Base-by-base conservation (phyloP, 495 filamentous ascomycete species). In the Cladorrhinum samala region DNA sequence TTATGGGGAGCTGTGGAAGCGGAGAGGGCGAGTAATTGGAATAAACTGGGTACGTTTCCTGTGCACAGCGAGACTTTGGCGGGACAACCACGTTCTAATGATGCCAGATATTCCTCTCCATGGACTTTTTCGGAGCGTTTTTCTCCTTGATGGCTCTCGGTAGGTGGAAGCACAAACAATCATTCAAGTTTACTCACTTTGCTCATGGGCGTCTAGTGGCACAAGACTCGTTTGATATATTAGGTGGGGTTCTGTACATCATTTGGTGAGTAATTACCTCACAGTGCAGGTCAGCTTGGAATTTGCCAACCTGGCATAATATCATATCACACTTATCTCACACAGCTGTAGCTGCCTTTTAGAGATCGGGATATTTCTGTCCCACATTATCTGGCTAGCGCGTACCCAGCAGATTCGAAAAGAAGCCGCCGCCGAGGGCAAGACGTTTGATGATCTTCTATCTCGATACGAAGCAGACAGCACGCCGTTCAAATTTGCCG, bases 131-230 rank as follows among this genome's bases (percentile, higher is more conserved):
- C 0, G 88, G 88, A 0, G 88, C 86, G 0, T 76, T 90, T 54
- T 89, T 91, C 65, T 88, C 85, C 0, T 73, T 89, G 3, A 79
- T 89, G 71, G 84, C 85, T 2, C 70, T 91, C 9, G 83, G 82
- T 80, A 71, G 24, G 73, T 33, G 6, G 7, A 24, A 0, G n/a
- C 14, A 2, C 25, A 9, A 1, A 33, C 3, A n/a, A 46, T 0
- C 3, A 9, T 43, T 16, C 19, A 9, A 5, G 27, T 5, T 38
- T 37, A 4, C 37, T 38, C 19, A 16, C 37, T 14, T n/a, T n/a
- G n/a, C 9, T 2, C 18, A 24, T 25, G 38, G 13, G 16, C 13
- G 9, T 6, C 3, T 43, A 79, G 84, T 82, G 27, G 82, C 79
- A 0, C 86, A 91, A 60, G 74, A 83, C 16, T 79, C 75, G 0